These are phyloP conservation scores for Agapanthus africanus DNA, from an alignment of 106 monocot genomes.

Conservation along the genomic window DNA sequence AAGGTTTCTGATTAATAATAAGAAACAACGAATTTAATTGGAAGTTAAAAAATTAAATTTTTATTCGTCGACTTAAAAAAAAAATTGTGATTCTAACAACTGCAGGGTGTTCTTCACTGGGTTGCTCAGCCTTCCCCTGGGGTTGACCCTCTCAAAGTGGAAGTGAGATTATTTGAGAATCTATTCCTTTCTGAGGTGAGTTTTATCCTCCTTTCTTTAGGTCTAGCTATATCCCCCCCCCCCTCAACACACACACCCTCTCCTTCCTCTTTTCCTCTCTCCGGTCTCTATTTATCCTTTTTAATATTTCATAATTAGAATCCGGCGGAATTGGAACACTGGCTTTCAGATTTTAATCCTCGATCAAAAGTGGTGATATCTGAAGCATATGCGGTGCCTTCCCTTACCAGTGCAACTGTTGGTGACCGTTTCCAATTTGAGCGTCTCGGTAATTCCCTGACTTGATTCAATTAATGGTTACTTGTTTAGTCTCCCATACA, in stretches of 20 bases:
- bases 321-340: slow-evolving; percentile 71
- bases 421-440: slow-evolving; percentile 93
- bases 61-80: too few relatives aligned
- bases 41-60: not conserved
- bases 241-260: too few relatives aligned
- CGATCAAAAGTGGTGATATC: slow-evolving; percentile 73
- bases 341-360: slow-evolving; percentile 88
- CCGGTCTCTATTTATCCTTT: not conserved
- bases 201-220: too few relatives aligned
- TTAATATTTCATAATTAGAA: slow-evolving; percentile 20
- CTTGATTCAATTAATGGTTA: too few relatives aligned
- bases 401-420: slow-evolving; percentile 43
- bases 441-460: slow-evolving; percentile 57
- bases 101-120: slow-evolving; percentile 99
- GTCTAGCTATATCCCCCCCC: not conserved
- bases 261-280: too few relatives aligned
- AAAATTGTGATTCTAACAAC: too few relatives aligned
- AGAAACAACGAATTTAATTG: not conserved
- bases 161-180: slow-evolving; percentile 89
- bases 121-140: slow-evolving; percentile 82
- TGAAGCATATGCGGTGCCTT: slow-evolving; percentile 68
- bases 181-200: slow-evolving; percentile 82
- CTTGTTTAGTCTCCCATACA: too few relatives aligned
- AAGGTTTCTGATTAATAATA: slow-evolving; percentile 45
- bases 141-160: slow-evolving; percentile 87